phyloP scores from a whole-genome alignment of 345 rosid species.

The Arabis hirsuta region DNA sequence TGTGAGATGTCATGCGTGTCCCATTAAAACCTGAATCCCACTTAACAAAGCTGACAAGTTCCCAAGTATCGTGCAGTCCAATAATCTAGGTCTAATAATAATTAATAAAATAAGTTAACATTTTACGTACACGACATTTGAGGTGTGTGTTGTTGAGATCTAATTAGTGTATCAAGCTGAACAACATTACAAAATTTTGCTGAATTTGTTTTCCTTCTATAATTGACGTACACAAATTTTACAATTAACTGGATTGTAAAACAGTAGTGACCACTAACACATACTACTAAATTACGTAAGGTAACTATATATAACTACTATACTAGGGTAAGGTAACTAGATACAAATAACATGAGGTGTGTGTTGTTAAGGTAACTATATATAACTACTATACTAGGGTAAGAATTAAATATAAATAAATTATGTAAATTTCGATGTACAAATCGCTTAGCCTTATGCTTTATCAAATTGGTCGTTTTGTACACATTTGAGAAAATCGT shows the following conservation, averaged over 20 bases:
- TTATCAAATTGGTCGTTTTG: not conserved
- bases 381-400: not conserved
- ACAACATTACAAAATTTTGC: not conserved
- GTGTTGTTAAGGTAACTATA: not conserved
- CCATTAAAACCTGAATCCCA: slow-evolving; percentile 34
- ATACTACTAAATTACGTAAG: not conserved
- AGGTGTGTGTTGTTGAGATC: slow-evolving; percentile 3
- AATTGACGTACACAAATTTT: not conserved
- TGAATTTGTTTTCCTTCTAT: too few relatives aligned
- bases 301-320: not conserved
- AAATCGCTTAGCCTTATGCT: not conserved
- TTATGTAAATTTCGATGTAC: not conserved
- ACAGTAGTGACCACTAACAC: too few relatives aligned
- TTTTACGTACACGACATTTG: slow-evolving; percentile 34
- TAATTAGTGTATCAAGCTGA: not conserved
- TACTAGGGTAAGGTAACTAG: not conserved
- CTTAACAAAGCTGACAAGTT: slow-evolving; percentile 37
- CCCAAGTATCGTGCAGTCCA: slow-evolving; percentile 39
- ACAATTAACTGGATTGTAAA: too few relatives aligned
- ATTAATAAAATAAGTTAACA: not conserved
- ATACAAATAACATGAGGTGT: not conserved
- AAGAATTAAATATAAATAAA: not conserved
- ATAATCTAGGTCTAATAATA: not conserved
- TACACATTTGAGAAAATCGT: slow-evolving; percentile 3
- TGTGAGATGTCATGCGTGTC: slow-evolving; percentile 40